These are phyloP conservation scores for Quercus variabilis DNA, from an alignment of 306 rosid species.

Conservation along the genomic window DNA sequence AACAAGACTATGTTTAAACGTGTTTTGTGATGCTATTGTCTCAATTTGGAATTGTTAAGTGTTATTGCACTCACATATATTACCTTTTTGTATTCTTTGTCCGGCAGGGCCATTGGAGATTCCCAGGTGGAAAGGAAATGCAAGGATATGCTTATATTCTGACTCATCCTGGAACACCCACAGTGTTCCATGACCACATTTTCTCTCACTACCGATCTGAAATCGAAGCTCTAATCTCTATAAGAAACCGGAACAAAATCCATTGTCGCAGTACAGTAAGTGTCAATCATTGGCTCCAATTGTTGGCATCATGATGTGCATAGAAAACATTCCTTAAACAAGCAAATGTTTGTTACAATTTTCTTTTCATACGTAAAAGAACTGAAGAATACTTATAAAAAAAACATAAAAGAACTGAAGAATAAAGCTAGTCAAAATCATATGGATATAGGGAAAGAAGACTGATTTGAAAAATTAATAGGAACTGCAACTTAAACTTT, in stretches of 20 bases:
- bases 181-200: conserved; percentile 83
- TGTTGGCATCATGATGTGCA: not conserved
- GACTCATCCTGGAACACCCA: conserved; percentile 98
- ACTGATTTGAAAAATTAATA: not conserved
- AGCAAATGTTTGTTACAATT: not conserved
- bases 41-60: not conserved
- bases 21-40: not conserved
- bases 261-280: conserved; percentile 84
- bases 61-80: not conserved
- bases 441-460: not conserved
- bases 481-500: not conserved
- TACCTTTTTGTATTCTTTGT: conserved; percentile 15
- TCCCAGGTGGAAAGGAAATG: conserved; percentile 84
- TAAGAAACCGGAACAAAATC: conserved; percentile 65
- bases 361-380: not conserved
- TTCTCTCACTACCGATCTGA: conserved; percentile 66
- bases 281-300: conserved; percentile 9
- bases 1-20: not conserved
- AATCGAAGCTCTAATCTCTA: conserved; percentile 52
- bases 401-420: not conserved
- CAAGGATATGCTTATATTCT: conserved; percentile 98
- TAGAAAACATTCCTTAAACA: not conserved
- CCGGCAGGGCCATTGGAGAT: conserved; percentile 98
- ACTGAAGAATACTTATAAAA: not conserved
- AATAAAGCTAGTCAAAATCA: not conserved